A percentile compares a stretch with the other conserved stretches of the same genome.
Evolutionary conservation across 768 basidiomycete species (phyloP).

Genomic region (Mycena haematopus): DNA sequence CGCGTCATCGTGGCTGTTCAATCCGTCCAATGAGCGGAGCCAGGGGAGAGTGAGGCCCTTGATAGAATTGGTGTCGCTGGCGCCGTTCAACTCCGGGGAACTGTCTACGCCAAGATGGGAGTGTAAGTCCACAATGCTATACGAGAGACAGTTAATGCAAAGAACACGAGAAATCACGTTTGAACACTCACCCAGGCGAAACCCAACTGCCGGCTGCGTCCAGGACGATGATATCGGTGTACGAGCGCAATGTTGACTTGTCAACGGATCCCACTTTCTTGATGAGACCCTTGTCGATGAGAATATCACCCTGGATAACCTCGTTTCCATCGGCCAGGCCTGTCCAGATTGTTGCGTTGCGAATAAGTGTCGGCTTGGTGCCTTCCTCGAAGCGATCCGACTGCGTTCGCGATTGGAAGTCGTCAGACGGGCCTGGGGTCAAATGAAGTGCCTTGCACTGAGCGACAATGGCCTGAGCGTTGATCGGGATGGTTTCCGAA

Average conservation of each 20-base stretch:
- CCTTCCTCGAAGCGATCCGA: slow-evolving; percentile 65
- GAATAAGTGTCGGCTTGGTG: slow-evolving; percentile 60
- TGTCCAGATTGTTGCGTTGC: slow-evolving; percentile 83
- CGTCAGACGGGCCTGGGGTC: slow-evolving; percentile 24
- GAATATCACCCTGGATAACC: slow-evolving; percentile 62
- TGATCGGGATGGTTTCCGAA: slow-evolving; percentile 19
- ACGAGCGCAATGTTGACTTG: slow-evolving; percentile 14
- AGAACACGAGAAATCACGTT: slow-evolving; percentile 36
- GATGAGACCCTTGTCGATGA: slow-evolving; percentile 70
- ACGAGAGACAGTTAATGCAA: slow-evolving; percentile 30
- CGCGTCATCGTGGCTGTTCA: slow-evolving; percentile 77
- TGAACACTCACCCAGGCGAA: slow-evolving; percentile 55
- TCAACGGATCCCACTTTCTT: slow-evolving; percentile 54
- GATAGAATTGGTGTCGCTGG: slow-evolving; percentile 61
- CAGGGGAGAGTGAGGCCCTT: slow-evolving; percentile 62
- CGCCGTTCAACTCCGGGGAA: slow-evolving; percentile 45
- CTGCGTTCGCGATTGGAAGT: slow-evolving; percentile 46
- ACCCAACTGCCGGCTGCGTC: slow-evolving; percentile 74
- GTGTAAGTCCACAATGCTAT: slow-evolving; percentile 58
- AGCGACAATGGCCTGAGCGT: slow-evolving; percentile 17
- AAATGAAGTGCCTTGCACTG: slow-evolving; percentile 19
- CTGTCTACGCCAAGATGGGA: slow-evolving; percentile 58
- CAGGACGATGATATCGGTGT: slow-evolving; percentile 42
- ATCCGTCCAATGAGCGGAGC: slow-evolving; percentile 71
- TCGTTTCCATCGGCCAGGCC: slow-evolving; percentile 64